These are phyloP conservation scores for Rutstroemia sp. DNA, from an alignment of 2,329 filamentous ascomycete species.

Conservation along the genomic window DNA sequence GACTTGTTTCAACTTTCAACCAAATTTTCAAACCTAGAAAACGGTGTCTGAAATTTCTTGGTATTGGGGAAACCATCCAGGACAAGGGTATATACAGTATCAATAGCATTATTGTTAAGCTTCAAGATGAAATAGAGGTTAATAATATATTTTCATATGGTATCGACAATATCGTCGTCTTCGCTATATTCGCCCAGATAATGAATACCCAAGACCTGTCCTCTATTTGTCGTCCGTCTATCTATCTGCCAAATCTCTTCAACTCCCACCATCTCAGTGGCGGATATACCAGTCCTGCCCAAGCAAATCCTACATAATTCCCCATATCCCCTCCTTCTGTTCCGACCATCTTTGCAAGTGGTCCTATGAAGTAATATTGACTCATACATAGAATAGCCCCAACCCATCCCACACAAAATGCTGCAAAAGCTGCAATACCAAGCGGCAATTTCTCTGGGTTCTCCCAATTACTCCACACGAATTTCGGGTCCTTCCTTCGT, in stretches of 20 bases:
- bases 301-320: slow-evolving; percentile 46
- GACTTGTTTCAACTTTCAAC: too few relatives aligned
- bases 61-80: too few relatives aligned
- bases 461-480: slow-evolving; percentile 56
- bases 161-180: too few relatives aligned
- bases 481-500: slow-evolving; percentile 33
- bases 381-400: slow-evolving; percentile 61
- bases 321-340: slow-evolving; percentile 30
- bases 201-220: not conserved
- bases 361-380: slow-evolving; percentile 60
- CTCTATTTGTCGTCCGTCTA: not conserved
- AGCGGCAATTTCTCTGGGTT: slow-evolving; percentile 50
- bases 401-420: slow-evolving; percentile 58
- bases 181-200: too few relatives aligned
- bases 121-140: too few relatives aligned
- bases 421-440: slow-evolving; percentile 51
- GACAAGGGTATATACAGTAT: too few relatives aligned
- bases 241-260: slow-evolving; percentile 25
- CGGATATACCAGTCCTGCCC: slow-evolving; percentile 50
- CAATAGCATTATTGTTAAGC: too few relatives aligned
- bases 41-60: too few relatives aligned
- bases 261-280: slow-evolving; percentile 29
- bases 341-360: slow-evolving; percentile 49
- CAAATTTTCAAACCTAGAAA: too few relatives aligned
- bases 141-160: too few relatives aligned